A percentile compares a stretch with the other conserved stretches of the same genome.
Evolutionary conservation across 768 basidiomycete genomes (phyloP).

Genomic region (Rhodotorula taiwanensis): DNA sequence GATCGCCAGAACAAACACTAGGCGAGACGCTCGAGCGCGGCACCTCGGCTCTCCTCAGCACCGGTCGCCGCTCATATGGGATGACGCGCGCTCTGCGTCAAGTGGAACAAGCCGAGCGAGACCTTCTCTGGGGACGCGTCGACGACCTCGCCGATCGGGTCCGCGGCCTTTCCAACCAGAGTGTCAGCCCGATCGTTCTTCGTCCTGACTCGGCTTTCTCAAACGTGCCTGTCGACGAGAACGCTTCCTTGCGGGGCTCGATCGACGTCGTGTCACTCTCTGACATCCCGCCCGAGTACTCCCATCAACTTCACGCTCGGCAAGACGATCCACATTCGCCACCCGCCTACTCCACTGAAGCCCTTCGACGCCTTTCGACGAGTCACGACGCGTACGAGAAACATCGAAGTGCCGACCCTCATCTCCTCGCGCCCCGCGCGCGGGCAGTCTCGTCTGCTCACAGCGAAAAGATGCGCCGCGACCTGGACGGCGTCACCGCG

Average conservation of each 20-base stretch:
- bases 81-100: conserved; percentile 47
- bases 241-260: not conserved
- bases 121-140: conserved; percentile 67
- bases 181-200: no score
- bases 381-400: no score
- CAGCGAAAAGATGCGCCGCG: conserved; percentile 72
- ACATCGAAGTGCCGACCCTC: no score
- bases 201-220: no score
- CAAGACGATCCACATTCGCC: no score
- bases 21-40: conserved; percentile 62
- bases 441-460: conserved; percentile 26
- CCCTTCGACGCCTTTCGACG: no score
- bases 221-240: not conserved
- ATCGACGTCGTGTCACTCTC: conserved; percentile 6
- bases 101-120: conserved; percentile 54
- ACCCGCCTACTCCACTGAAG: no score
- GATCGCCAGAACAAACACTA: conserved; percentile 45
- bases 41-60: conserved; percentile 57
- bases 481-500: conserved; percentile 73
- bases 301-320: not conserved
- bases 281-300: conserved; percentile 7
- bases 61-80: conserved; percentile 44
- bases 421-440: not conserved
- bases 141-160: conserved; percentile 68
- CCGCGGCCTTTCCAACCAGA: conserved; percentile 54